Evolutionary conservation across 306 rosid species (phyloP), one percentile per base, ranked within the genome.

Genomic region (Spatholobus suberectus): DNA sequence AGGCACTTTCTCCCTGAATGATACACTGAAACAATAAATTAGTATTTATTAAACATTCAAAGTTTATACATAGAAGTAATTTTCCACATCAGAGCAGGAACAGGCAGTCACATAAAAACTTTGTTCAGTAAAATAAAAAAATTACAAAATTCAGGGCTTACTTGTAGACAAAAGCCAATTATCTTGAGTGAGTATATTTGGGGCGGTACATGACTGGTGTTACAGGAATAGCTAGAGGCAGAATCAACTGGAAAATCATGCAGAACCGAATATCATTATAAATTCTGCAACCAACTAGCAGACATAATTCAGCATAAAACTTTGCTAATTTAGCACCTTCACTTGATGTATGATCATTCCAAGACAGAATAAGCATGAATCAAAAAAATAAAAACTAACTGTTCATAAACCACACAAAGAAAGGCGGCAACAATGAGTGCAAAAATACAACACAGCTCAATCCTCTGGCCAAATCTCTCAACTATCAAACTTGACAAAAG

Each of bases 81-180:
- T 59, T 70, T 29, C 38, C 57, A 61, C 26, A 73, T 54, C 18
- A 70, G 27, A 18, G 67, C 51, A 38, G 44, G 59, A 71, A 71
- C 6, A 29, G 38, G 9, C 34, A 73, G 13, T 32, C 68, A 43
- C 29, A 38, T 15, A 46, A 66, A 51, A 20, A 63, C 72, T 51
- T 65, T 14, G 23, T 38, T 5, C 21, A 52, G 70, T 10, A 74
- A 47, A 18, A 82, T 26, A 18, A 69, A 72, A 71, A 26, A 54
- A 38, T 7, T 67, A 63, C 35, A 29, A 18, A 69, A 57, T 81
- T 66, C 41, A 52, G 37, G 66, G 70, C 75, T 58, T 78, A 90
- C 96, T 91, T 80, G 87, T 59, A 5, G 91, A 88, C 81, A 85
- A 81, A 76, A 92, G 82, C 96, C 94, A 92, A 78, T n/a, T 82